phyloP scores from a whole-genome alignment of 805 yeast genomes.

The Yarrowia alimentaria region DNA sequence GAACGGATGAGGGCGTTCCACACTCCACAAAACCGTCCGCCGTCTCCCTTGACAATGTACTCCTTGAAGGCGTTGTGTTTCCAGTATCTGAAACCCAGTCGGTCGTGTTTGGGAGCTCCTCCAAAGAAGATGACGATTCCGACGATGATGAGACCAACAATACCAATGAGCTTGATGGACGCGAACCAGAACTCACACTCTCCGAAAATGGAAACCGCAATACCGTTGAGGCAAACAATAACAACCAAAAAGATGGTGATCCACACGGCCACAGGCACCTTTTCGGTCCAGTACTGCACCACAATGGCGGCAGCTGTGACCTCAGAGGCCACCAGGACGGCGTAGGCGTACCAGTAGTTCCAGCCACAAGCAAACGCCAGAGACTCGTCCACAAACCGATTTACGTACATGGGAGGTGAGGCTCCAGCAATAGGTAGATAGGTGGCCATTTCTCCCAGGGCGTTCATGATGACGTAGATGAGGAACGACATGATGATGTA shows the following conservation, averaged over 20 bases:
- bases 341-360: constrained; percentile 51
- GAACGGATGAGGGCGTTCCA: constrained; percentile 64
- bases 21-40: constrained; percentile 63
- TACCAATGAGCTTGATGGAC: constrained; percentile 57
- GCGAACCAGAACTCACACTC: constrained; percentile 66
- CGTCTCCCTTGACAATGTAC: constrained; percentile 50
- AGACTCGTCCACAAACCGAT: constrained; percentile 59
- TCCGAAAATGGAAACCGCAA: constrained; percentile 52
- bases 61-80: constrained; percentile 47
- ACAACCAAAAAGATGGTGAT: constrained; percentile 51
- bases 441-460: constrained; percentile 57
- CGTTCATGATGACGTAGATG: constrained; percentile 63
- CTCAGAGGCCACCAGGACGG: constrained; percentile 48
- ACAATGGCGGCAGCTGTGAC: constrained; percentile 47
- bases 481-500: constrained; percentile 62
- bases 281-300: constrained; percentile 47
- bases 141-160: constrained; percentile 64
- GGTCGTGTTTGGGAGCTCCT: constrained; percentile 51
- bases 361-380: constrained; percentile 58
- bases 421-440: constrained; percentile 59
- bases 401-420: constrained; percentile 58
- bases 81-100: constrained; percentile 60
- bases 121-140: constrained; percentile 53
- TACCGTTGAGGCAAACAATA: constrained; percentile 45
- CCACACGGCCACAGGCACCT: constrained; percentile 53